Conservation (phyloP, 2,329 filamentous ascomycete genomes). For the Colletotrichum theobromicola region DNA sequence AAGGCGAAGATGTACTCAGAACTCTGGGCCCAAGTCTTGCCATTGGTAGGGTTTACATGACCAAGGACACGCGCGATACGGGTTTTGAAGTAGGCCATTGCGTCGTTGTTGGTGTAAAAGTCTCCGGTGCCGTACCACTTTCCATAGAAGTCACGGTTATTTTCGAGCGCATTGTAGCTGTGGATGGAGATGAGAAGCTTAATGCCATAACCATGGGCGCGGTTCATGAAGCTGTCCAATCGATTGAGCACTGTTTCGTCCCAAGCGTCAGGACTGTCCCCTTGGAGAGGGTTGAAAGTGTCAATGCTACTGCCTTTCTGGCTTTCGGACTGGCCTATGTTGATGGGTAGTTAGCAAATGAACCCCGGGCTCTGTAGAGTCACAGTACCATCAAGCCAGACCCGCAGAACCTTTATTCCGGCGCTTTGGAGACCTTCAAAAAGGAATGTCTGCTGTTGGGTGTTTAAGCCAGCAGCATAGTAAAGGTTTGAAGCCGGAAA, state of each 20-base stretch:
- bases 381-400: not conserved
- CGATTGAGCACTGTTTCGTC: slow-evolving; percentile 20
- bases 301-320: not conserved
- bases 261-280: slow-evolving; percentile 16
- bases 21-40: slow-evolving; percentile 22
- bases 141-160: slow-evolving; percentile 15
- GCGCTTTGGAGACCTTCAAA: slow-evolving; percentile 23
- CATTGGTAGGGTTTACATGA: slow-evolving; percentile 19
- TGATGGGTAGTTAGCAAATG: not conserved
- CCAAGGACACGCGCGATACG: slow-evolving; percentile 16
- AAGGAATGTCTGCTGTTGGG: slow-evolving; percentile 22
- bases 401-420: not conserved
- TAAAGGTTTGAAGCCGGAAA: slow-evolving; percentile 30
- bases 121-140: slow-evolving; percentile 21
- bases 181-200: slow-evolving; percentile 22
- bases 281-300: not conserved
- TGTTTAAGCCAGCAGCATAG: slow-evolving; percentile 29
- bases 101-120: slow-evolving; percentile 11
- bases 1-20: slow-evolving; percentile 29
- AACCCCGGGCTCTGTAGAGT: not conserved
- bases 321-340: not conserved
- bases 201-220: slow-evolving; percentile 19
- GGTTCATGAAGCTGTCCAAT: slow-evolving; percentile 19
- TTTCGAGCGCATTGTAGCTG: slow-evolving; percentile 17
- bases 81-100: slow-evolving; percentile 16